Conservation (phyloP, 106 monocot species). For the Allium sativum region DNA sequence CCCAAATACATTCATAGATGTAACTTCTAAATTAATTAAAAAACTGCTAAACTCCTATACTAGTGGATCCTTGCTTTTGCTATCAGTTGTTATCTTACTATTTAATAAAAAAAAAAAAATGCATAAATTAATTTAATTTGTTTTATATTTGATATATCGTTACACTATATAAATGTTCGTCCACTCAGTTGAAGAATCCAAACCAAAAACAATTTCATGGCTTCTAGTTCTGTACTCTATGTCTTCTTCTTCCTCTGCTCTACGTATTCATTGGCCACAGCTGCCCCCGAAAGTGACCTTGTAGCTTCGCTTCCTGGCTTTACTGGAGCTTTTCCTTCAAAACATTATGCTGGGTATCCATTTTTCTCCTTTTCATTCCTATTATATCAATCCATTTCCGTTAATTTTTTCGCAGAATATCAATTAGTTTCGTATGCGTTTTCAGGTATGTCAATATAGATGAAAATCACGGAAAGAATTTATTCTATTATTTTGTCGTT, state of each 20-base stretch:
- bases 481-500: conserved; percentile 84
- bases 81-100: background rate
- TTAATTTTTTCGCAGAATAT: too few relatives aligned
- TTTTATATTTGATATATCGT: background rate
- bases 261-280: conserved; percentile 1
- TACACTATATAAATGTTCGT: too few relatives aligned
- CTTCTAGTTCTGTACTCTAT: background rate
- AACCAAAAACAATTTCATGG: conserved; percentile 1
- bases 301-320: conserved; percentile 62
- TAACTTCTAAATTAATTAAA: too few relatives aligned
- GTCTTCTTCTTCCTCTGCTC: background rate
- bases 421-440: background rate
- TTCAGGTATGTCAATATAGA: conserved; percentile 65
- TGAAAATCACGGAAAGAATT: conserved; percentile 47
- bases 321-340: conserved; percentile 56
- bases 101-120: background rate
- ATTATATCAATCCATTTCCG: too few relatives aligned
- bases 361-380: background rate
- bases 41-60: background rate
- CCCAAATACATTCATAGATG: too few relatives aligned
- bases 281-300: conserved; percentile 47
- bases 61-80: background rate
- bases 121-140: background rate
- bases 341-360: conserved; percentile 72
- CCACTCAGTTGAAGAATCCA: too few relatives aligned